These are phyloP conservation scores for Fonsecaea pedrosoi DNA, from an alignment of 2,329 filamentous ascomycete genomes.

Conservation along the genomic window DNA sequence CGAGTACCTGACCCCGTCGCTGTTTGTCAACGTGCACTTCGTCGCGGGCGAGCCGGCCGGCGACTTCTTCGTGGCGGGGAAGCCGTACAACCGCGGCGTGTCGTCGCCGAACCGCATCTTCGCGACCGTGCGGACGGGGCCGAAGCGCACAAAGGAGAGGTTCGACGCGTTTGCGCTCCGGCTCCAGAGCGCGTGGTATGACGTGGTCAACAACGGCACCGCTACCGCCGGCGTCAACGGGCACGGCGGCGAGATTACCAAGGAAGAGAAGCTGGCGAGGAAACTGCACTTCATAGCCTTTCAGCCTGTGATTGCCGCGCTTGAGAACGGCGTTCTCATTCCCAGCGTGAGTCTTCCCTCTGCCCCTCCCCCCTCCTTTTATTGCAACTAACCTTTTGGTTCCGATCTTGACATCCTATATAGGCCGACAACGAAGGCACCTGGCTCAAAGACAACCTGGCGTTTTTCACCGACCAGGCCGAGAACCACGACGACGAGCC, in stretches of 20 bases:
- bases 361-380: background rate
- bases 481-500: conserved; percentile 31
- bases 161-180: conserved; percentile 36
- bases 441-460: conserved; percentile 37
- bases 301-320: conserved; percentile 30
- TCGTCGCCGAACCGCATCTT: conserved; percentile 28
- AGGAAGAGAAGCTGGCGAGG: conserved; percentile 25
- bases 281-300: conserved; percentile 35
- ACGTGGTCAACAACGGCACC: conserved; percentile 26
- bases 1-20: conserved; percentile 36
- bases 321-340: conserved; percentile 36
- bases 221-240: conserved; percentile 4
- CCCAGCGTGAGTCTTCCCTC: conserved; percentile 34
- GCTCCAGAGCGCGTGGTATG: conserved; percentile 37
- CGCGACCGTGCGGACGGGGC: conserved; percentile 21
- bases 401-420: too few species aligned
- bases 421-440: conserved; percentile 37
- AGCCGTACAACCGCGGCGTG: conserved; percentile 24
- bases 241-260: conserved; percentile 4
- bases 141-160: conserved; percentile 33
- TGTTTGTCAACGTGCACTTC: conserved; percentile 39
- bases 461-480: conserved; percentile 35
- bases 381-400: background rate
- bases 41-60: background rate
- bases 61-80: conserved; percentile 31